Conservation (phyloP, 208 protist genomes). For the Crithidia bombi region DNA sequence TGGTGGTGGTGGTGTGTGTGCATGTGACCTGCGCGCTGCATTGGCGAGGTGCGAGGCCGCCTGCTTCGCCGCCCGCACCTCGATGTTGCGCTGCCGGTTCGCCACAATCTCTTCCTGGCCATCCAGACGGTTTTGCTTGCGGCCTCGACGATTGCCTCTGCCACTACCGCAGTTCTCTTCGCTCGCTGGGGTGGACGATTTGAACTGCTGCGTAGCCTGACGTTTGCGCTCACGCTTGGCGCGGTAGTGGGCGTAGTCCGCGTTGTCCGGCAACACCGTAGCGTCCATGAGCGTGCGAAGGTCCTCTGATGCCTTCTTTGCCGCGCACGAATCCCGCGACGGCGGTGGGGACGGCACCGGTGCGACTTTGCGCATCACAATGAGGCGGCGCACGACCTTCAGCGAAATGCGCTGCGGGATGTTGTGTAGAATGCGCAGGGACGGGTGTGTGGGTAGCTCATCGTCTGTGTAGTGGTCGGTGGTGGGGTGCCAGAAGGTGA, state of each 20-base stretch:
- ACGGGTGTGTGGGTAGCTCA: slow-evolving; percentile 94
- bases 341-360: slow-evolving; percentile 43
- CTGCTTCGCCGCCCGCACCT: slow-evolving; percentile 53
- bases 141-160: slow-evolving; percentile 10
- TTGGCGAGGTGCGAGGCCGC: slow-evolving; percentile 45
- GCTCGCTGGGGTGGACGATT: slow-evolving; percentile 1
- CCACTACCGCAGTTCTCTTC: slow-evolving; percentile 5
- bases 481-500: slow-evolving; percentile 96
- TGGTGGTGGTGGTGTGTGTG: no score
- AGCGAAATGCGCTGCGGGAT: slow-evolving; percentile 86
- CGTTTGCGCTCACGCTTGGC: slow-evolving; percentile 56
- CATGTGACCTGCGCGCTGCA: slow-evolving; percentile 27
- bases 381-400: slow-evolving; percentile 75
- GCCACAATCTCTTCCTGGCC: slow-evolving; percentile 57
- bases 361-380: slow-evolving; percentile 64
- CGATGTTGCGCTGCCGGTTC: slow-evolving; percentile 68
- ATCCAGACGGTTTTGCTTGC: slow-evolving; percentile 20
- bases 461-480: slow-evolving; percentile 83
- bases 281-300: slow-evolving; percentile 66
- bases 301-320: slow-evolving; percentile 44
- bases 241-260: slow-evolving; percentile 77
- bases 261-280: slow-evolving; percentile 69
- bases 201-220: slow-evolving; percentile 39
- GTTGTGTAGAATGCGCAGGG: slow-evolving; percentile 74
- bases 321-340: slow-evolving; percentile 55